phyloP scores from a whole-genome alignment of 2,329 filamentous ascomycete genomes.

The Trichoderma brevicompactum region DNA sequence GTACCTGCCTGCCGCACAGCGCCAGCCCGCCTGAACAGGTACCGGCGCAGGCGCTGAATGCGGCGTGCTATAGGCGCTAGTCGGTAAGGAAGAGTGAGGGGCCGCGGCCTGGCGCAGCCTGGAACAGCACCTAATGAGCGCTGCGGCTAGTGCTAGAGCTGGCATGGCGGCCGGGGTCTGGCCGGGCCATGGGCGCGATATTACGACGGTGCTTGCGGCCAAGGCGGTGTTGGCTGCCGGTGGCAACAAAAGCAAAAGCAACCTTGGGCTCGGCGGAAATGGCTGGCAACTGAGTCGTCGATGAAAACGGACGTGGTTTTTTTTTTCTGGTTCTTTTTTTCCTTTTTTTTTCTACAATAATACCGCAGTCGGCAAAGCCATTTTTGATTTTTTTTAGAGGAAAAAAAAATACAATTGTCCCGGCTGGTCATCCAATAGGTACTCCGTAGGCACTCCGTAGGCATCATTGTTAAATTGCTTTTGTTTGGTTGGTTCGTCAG shows the following conservation, averaged over 20 bases:
- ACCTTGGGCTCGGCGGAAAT: neutral
- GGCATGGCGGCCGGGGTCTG: constrained; percentile 12
- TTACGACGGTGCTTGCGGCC: constrained; percentile 24
- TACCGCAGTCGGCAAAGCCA: neutral
- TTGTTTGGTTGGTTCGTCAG: too few species aligned
- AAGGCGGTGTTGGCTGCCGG: constrained; percentile 23
- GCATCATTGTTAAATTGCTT: too few species aligned
- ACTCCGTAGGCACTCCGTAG: too few species aligned
- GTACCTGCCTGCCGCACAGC: neutral
- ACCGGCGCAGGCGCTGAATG: constrained; percentile 20
- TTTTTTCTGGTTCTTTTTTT: neutral
- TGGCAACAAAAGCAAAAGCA: neutral
- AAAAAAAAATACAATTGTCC: too few species aligned
- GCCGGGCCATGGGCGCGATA: neutral
- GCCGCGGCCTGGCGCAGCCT: neutral
- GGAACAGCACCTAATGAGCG: neutral
- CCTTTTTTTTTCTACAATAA: neutral
- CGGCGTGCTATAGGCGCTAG: constrained; percentile 9
- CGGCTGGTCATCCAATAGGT: too few species aligned
- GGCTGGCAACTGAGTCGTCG: neutral
- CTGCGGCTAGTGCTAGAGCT: constrained; percentile 3
- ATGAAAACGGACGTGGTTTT: constrained; percentile 5
- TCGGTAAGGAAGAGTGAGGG: constrained; percentile 4
- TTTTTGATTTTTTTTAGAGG: too few species aligned
- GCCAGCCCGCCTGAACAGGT: constrained; percentile 14